phyloP scores from a whole-genome alignment of 1,284 basidiomycete genomes.

The Sphaerobolus stellatus region DNA sequence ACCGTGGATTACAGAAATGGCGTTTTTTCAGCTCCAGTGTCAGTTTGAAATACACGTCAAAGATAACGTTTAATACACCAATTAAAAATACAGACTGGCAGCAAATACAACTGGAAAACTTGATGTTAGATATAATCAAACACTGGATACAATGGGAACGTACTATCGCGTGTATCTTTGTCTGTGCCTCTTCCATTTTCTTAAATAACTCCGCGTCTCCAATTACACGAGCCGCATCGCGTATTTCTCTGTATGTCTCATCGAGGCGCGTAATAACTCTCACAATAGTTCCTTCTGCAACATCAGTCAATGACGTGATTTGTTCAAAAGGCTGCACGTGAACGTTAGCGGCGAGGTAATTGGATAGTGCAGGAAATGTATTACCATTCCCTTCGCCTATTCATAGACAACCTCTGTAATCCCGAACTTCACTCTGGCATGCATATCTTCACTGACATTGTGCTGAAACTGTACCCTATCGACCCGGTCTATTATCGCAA shows the following conservation, averaged over 20 bases:
- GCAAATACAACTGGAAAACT: slow-evolving; percentile 70
- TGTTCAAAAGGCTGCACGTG: slow-evolving; percentile 83
- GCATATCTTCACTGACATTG: slow-evolving; percentile 79
- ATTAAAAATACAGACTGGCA: slow-evolving; percentile 82
- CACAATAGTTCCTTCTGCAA: slow-evolving; percentile 96
- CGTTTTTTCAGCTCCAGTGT: too few species aligned
- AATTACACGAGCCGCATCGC: slow-evolving; percentile 96
- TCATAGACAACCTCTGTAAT: slow-evolving; percentile 96
- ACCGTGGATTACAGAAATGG: too few species aligned
- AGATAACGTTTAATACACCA: too few species aligned
- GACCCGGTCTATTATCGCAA: slow-evolving; percentile 82
- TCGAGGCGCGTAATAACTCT: slow-evolving; percentile 94
- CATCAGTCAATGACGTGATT: slow-evolving; percentile 90
- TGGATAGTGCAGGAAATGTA: slow-evolving; percentile 8
- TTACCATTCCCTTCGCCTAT: slow-evolving; percentile 97
- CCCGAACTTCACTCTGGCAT: slow-evolving; percentile 75
- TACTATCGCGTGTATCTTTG: slow-evolving; percentile 94
- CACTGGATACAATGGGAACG: slow-evolving; percentile 19
- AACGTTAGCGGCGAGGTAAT: not conserved
- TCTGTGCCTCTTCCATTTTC: slow-evolving; percentile 96
- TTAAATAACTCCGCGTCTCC: slow-evolving; percentile 94
- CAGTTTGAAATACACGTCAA: too few species aligned
- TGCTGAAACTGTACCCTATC: slow-evolving; percentile 76
- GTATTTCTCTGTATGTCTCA: slow-evolving; percentile 95
- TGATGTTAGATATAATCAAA: not conserved